A percentile compares a stretch with the other conserved stretches of the same genome.
Conservation (phyloP, 2,329 filamentous ascomycete species). For the Acrodontium crateriforme region DNA sequence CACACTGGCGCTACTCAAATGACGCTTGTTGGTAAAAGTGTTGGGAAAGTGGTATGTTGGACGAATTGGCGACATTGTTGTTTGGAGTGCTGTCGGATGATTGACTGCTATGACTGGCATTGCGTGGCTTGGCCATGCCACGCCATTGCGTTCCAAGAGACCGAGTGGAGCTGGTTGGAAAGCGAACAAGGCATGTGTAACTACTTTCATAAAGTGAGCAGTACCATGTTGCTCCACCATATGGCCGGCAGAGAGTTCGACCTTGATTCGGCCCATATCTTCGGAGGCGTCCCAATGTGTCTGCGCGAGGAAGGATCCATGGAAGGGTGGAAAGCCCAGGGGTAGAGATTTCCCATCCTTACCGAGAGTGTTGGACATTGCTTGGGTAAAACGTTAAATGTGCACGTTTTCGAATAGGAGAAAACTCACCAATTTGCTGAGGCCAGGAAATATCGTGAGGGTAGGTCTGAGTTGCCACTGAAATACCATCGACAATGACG, state of each 20-base stretch:
- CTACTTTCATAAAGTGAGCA: constrained; percentile 45
- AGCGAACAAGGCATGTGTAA: constrained; percentile 63
- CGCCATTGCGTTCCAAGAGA: constrained; percentile 59
- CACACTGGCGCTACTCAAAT: too few relatives aligned
- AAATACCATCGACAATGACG: constrained; percentile 53
- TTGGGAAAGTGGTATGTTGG: not conserved
- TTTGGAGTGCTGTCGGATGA: too few relatives aligned
- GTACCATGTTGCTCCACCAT: constrained; percentile 11
- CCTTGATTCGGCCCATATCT: constrained; percentile 58
- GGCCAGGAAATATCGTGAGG: constrained; percentile 41
- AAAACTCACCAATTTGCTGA: constrained; percentile 37
- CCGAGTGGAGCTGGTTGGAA: constrained; percentile 74
- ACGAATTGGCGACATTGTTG: not conserved
- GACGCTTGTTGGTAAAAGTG: too few relatives aligned
- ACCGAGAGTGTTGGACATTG: not conserved
- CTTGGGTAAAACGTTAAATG: too few relatives aligned
- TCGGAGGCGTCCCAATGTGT: constrained; percentile 60
- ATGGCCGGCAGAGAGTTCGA: constrained; percentile 63
- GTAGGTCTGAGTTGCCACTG: constrained; percentile 36
- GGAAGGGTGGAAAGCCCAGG: constrained; percentile 61
- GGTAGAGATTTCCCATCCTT: constrained; percentile 8
- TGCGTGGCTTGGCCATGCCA: constrained; percentile 64
- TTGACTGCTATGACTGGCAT: constrained; percentile 51
- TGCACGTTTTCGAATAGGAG: too few relatives aligned
- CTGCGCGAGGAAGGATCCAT: constrained; percentile 53